Conservation (phyloP, 768 basidiomycete species). For the Leccinum ochraceum region DNA sequence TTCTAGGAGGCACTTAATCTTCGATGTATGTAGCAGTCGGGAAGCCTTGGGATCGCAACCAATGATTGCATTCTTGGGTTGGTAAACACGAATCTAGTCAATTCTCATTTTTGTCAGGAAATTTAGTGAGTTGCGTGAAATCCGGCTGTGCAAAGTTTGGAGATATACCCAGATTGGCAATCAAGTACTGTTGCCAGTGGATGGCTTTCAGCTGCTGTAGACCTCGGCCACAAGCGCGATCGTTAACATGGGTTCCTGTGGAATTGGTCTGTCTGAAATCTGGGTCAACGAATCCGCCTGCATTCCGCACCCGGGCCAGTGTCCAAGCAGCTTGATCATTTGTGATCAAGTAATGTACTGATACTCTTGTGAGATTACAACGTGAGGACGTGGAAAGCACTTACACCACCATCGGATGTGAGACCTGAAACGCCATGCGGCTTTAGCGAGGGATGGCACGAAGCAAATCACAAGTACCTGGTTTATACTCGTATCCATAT, state of each 20-base stretch:
- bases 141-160: constrained; percentile 77
- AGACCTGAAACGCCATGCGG: constrained; percentile 19
- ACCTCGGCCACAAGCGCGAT: not conserved
- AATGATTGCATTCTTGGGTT: constrained; percentile 57
- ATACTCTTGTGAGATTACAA: constrained; percentile 10
- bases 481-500: constrained; percentile 83
- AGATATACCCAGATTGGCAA: constrained; percentile 85
- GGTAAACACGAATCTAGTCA: constrained; percentile 92
- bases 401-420: constrained; percentile 47
- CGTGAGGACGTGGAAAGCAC: constrained; percentile 22
- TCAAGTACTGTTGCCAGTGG: constrained; percentile 59
- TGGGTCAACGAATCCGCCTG: constrained; percentile 54
- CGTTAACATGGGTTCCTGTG: constrained; percentile 81
- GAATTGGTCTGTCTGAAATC: constrained; percentile 67
- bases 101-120: constrained; percentile 78
- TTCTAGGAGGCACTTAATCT: constrained; percentile 41
- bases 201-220: not conserved
- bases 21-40: constrained; percentile 86
- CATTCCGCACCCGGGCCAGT: constrained; percentile 52
- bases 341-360: constrained; percentile 80
- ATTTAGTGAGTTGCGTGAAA: constrained; percentile 53
- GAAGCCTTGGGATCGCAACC: constrained; percentile 80
- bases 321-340: constrained; percentile 68
- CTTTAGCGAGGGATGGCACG: not conserved
- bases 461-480: constrained; percentile 43